Conservation (phyloP, 176 grass and related monocot species). For the Triticum aestivum region IWGSC_CS_RefSeq_v2.1 NC_057807.1:677946892-677947391, state of each 20-base stretch:
- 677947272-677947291: neutral
- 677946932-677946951: no score
- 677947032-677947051: no score
- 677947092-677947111: neutral
- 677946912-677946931: no score
- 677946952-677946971: no score
- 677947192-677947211: neutral
- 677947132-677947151: neutral
- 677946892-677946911: no score
- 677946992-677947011: no score
- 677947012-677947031: no score
- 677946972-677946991: no score
- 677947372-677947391: slow-evolving; percentile 38
- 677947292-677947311: neutral
- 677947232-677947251: neutral
- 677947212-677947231: neutral
- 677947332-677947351: slow-evolving; percentile 64
- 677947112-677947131: neutral
- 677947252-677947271: slow-evolving; percentile 13
- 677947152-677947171: neutral
- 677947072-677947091: neutral
- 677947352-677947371: slow-evolving; percentile 64
- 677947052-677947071: neutral
- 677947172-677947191: slow-evolving; percentile 4
- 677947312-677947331: slow-evolving; percentile 26